Evolutionary conservation across 805 yeast genomes (phyloP).

Genomic region (Zygoascus biomembranicola): DNA sequence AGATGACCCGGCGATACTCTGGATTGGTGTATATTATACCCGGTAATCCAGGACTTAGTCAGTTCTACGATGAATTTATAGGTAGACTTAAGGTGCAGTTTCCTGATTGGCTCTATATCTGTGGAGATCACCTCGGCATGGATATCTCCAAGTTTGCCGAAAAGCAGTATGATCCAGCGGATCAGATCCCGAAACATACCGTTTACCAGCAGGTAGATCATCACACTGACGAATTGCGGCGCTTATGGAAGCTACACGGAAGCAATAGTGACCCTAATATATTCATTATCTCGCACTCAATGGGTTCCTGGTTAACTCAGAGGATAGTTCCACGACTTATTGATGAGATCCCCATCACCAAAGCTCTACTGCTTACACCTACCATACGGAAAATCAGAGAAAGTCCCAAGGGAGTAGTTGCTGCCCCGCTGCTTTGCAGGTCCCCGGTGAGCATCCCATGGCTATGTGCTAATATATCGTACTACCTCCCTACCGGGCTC

Average conservation of each 20-base stretch:
- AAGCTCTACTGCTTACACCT: slow-evolving; percentile 61
- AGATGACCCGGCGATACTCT: not conserved
- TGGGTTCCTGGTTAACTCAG: slow-evolving; percentile 60
- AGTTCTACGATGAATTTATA: slow-evolving; percentile 53
- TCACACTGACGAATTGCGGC: slow-evolving; percentile 42
- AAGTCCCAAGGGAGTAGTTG: slow-evolving; percentile 33
- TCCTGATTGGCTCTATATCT: slow-evolving; percentile 45
- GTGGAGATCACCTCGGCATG: slow-evolving; percentile 52
- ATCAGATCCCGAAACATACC: slow-evolving; percentile 4
- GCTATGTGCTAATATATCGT: not conserved
- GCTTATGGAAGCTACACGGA: slow-evolving; percentile 16
- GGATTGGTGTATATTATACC: slow-evolving; percentile 51
- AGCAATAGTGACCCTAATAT: slow-evolving; percentile 28
- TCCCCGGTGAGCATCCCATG: not conserved
- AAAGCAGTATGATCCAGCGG: not conserved
- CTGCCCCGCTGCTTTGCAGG: slow-evolving; percentile 4
- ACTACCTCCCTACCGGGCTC: slow-evolving; percentile 21
- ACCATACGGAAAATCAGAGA: slow-evolving; percentile 54
- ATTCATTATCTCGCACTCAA: slow-evolving; percentile 57
- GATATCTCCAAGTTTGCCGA: not conserved
- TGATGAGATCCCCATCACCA: slow-evolving; percentile 29
- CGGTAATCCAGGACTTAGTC: slow-evolving; percentile 70
- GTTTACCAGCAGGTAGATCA: slow-evolving; percentile 53
- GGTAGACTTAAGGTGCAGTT: slow-evolving; percentile 32
- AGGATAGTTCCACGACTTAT: slow-evolving; percentile 32